Evolutionary conservation across 179 eudicot genomes (phyloP).

Genomic region (Actinidia chinensis): DNA sequence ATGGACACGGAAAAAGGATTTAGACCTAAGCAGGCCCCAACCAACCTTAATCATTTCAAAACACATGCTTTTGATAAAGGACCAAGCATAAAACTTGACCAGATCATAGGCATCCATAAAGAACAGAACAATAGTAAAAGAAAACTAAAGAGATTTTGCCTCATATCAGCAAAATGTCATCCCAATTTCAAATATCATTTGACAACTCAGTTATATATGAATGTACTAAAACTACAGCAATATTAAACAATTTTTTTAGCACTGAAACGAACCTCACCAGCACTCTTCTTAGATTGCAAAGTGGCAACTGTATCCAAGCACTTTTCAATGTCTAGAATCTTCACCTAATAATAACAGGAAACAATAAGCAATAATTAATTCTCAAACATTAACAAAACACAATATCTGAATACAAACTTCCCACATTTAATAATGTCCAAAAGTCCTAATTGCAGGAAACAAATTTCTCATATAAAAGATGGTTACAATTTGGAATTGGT

Average conservation of each 20-base stretch:
- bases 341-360: conserved; percentile 51
- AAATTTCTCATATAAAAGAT: neutral
- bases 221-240: too few relatives aligned
- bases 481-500: too few relatives aligned
- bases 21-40: neutral
- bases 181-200: too few relatives aligned
- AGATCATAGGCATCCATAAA: neutral
- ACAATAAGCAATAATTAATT: conserved; percentile 3
- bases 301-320: conserved; percentile 88
- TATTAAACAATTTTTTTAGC: too few relatives aligned
- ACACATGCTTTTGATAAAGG: neutral
- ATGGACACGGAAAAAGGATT: neutral
- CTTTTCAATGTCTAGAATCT: conserved; percentile 96
- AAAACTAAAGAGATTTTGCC: too few relatives aligned
- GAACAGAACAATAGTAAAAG: too few relatives aligned
- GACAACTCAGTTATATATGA: too few relatives aligned
- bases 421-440: conserved; percentile 1
- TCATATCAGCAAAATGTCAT: too few relatives aligned
- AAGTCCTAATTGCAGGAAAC: neutral
- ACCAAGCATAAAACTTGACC: neutral
- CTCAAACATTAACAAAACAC: neutral
- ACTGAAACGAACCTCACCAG: conserved; percentile 78
- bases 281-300: conserved; percentile 80
- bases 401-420: neutral
- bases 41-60: neutral